These are phyloP conservation scores for Austroboletus niveus DNA, from an alignment of 1,284 basidiomycete genomes.

Conservation along the genomic window DNA sequence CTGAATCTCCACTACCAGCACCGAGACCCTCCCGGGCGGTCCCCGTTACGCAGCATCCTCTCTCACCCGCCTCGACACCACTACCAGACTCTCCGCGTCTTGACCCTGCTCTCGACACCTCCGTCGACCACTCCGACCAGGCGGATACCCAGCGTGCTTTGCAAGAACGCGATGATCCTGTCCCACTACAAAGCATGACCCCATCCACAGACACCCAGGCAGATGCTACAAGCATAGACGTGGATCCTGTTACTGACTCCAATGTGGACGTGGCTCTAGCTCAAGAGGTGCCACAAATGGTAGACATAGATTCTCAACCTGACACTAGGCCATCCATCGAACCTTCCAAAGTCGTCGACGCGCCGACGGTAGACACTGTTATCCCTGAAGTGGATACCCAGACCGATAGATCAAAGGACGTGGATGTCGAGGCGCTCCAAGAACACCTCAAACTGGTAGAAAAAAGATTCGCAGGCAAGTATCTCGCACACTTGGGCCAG, in stretches of 20 bases:
- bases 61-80: slow-evolving; percentile 45
- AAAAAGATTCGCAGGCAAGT: slow-evolving; percentile 64
- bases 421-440: slow-evolving; percentile 56
- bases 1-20: slow-evolving; percentile 48
- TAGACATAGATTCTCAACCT: not conserved
- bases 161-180: slow-evolving; percentile 3
- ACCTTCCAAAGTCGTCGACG: slow-evolving; percentile 2
- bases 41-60: slow-evolving; percentile 30
- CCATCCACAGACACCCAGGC: not conserved
- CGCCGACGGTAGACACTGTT: not conserved
- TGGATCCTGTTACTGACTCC: not conserved
- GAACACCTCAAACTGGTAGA: slow-evolving; percentile 66
- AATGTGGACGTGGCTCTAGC: not conserved
- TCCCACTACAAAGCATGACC: not conserved
- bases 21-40: slow-evolving; percentile 40
- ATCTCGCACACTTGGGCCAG: not conserved
- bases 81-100: slow-evolving; percentile 32
- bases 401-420: slow-evolving; percentile 17
- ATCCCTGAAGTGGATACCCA: slow-evolving; percentile 1
- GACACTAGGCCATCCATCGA: not conserved
- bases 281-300: not conserved
- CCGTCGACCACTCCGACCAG: not conserved
- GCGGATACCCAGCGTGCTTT: not conserved
- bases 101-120: not conserved
- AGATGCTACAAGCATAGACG: not conserved